phyloP scores from a whole-genome alignment of 345 rosid species.

The Syzygium oleosum region DNA sequence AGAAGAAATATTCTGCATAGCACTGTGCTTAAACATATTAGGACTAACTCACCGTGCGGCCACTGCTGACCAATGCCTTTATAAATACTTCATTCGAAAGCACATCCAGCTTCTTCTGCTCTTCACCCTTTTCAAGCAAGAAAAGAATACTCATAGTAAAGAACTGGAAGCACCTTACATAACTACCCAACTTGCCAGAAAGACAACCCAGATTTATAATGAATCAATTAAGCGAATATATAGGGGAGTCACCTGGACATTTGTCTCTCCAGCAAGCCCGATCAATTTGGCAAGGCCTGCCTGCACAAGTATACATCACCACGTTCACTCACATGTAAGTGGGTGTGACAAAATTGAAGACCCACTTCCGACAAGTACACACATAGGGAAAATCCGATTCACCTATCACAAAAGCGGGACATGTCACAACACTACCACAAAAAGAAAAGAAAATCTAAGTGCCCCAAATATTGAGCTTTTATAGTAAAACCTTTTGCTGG shows the following conservation, averaged over 20 bases:
- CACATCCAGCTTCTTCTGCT: slow-evolving; percentile 96
- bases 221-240: not conserved
- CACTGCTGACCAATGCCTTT: slow-evolving; percentile 94
- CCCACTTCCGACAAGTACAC: not conserved
- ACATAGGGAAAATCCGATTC: not conserved
- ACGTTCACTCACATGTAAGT: not conserved
- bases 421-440: not conserved
- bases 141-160: not conserved
- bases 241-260: slow-evolving; percentile 57
- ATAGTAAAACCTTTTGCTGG: not conserved
- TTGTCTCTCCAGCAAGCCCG: slow-evolving; percentile 98
- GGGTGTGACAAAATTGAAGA: not conserved
- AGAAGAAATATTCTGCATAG: not conserved
- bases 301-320: slow-evolving; percentile 26
- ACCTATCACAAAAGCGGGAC: not conserved
- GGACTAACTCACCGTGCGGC: slow-evolving; percentile 66
- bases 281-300: slow-evolving; percentile 94
- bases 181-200: not conserved
- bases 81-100: slow-evolving; percentile 91
- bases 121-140: slow-evolving; percentile 60
- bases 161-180: not conserved
- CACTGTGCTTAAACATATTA: not conserved
- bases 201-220: not conserved
- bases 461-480: not conserved
- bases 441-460: not conserved